A percentile compares a stretch with the other conserved stretches of the same genome.
These are phyloP conservation scores for Pyrus bretschneideri DNA, from an alignment of 306 rosid species.

Conservation along the genomic window DNA sequence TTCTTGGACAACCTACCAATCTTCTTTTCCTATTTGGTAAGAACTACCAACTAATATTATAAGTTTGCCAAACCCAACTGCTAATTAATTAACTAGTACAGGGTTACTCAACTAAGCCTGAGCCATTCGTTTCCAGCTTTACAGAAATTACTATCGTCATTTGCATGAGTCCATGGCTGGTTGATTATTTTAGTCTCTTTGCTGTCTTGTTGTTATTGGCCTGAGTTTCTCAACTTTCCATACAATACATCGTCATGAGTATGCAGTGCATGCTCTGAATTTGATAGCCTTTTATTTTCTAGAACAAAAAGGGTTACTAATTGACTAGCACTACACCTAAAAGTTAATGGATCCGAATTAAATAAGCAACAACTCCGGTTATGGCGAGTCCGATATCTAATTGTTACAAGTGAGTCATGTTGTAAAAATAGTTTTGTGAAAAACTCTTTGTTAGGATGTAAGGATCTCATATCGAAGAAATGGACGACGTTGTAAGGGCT, in stretches of 20 bases:
- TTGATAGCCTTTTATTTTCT: not conserved
- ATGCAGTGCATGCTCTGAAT: not conserved
- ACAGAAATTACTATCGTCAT: not conserved
- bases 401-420: not conserved
- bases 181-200: not conserved
- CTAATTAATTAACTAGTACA: not conserved
- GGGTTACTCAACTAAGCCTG: not conserved
- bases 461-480: too few relatives aligned
- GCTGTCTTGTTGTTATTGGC: not conserved
- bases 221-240: not conserved
- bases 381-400: not conserved
- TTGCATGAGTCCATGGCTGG: not conserved
- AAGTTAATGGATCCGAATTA: not conserved
- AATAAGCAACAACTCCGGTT: not conserved
- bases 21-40: too few relatives aligned
- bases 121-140: not conserved
- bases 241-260: not conserved
- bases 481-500: too few relatives aligned
- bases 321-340: not conserved
- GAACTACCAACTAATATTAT: too few relatives aligned
- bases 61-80: not conserved
- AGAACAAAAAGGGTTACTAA: not conserved
- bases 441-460: too few relatives aligned
- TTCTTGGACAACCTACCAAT: not conserved
- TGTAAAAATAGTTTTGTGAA: too few relatives aligned